Percentiles rank a stretch among this genome's conserved stretches.
These are phyloP conservation scores for Cercospora janseana DNA, from an alignment of 2,329 filamentous ascomycete species.

Conservation along the genomic window DNA sequence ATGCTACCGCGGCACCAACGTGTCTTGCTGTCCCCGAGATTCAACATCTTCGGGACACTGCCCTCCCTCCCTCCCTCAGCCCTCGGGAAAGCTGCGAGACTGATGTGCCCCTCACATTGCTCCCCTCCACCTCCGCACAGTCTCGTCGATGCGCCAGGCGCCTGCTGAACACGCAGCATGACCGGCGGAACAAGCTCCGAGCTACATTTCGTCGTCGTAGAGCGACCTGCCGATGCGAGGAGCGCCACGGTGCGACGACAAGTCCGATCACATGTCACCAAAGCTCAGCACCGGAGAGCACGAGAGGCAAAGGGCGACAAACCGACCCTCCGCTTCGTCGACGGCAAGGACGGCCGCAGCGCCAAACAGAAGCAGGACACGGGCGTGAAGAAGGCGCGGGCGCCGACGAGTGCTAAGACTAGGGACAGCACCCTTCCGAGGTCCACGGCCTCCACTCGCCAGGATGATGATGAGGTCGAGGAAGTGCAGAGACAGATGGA, in stretches of 20 bases:
- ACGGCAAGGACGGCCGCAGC: background rate
- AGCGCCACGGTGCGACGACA: background rate
- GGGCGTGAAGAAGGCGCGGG: background rate
- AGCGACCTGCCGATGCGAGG: slow-evolving; percentile 3
- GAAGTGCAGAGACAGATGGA: background rate
- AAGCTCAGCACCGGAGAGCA: slow-evolving; percentile 9
- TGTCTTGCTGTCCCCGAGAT: no score
- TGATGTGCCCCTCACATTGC: no score
- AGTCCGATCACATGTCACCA: slow-evolving; percentile 7
- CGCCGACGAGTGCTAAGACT: no score
- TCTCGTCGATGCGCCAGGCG: no score
- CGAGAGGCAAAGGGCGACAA: background rate
- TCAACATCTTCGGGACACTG: no score
- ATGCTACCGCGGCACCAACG: no score
- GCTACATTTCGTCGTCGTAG: background rate
- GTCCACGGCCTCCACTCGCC: no score
- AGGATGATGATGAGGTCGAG: no score
- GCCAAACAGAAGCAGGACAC: background rate
- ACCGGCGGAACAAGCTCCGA: background rate
- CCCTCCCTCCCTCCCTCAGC: no score
- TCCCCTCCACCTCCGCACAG: no score
- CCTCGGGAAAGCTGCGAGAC: no score
- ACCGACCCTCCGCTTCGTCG: background rate
- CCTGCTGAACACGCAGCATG: background rate
- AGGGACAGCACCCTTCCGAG: no score